Base-by-base conservation (phyloP, 306 rosid genomes). In the Rosa rugosa region DNA sequence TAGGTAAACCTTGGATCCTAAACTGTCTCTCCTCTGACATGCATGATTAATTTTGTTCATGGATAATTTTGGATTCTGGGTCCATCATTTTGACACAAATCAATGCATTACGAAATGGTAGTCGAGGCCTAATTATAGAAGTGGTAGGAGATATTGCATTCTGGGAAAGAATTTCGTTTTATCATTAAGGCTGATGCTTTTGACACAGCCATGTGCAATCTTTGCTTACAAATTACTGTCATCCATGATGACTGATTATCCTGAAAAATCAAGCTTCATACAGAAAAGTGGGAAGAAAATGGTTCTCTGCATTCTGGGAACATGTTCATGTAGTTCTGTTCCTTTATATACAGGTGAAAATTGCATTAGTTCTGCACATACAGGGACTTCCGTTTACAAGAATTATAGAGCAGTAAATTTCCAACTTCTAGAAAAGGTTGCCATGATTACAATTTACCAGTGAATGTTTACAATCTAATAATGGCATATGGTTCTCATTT, bases 1-100 rank as follows among this genome's bases (percentile, higher is more conserved):
- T 59, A 92, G 97, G 97, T 92, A 80, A 74, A 42, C 51, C 73
- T 69, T 71, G 59, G 74, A 63, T 72, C 66, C 49, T 79, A 45
- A n/a, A 42, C 11, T 54, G 77, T 85, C 78, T 70, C 76, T 66
- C 47, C 60, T 82, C 53, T 67, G 42, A 17, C 50, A 36, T 11
- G 44, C 73, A 69, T 17, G 54, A 67, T 36, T 77, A 62, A 54
- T 20, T 16, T 75, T 74, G 8, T 40, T 69, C 51, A 17, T 59
- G 23, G 22, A 31, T 70, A 50, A 59, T 45, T 40, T 36, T 54
- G 40, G 75, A 47, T 72, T 53, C 64, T 69, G 72, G 76, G 76
- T 53, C 64, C 71, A 31, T 79, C 46, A 16, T 22, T 50, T 57
- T 57, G 42, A 50, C 45, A 62, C 22, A 6, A 64, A 53, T 72